Evolutionary conservation across 306 rosid species (phyloP).

Genomic region (Dicorynia guianensis): DNA sequence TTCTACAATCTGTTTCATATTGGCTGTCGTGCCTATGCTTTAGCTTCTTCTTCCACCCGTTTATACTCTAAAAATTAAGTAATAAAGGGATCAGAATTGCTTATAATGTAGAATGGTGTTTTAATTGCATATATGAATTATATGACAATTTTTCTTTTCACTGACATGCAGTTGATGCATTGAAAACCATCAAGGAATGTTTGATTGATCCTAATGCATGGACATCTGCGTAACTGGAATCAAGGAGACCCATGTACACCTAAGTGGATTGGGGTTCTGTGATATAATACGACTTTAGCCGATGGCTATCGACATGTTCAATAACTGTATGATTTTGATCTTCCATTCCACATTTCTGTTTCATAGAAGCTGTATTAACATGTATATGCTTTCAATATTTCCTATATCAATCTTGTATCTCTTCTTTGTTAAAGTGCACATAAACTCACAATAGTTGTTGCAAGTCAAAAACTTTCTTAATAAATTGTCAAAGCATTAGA

Average conservation of each 20-base stretch:
- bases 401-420: conserved; percentile 6
- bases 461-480: conserved; percentile 1
- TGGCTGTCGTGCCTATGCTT: too few relatives aligned
- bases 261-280: conserved; percentile 80
- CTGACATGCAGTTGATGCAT: conserved; percentile 73
- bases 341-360: conserved; percentile 27
- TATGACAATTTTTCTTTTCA: conserved; percentile 34
- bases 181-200: conserved; percentile 58
- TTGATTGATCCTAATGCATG: conserved; percentile 74
- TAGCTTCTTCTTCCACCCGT: too few relatives aligned
- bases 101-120: background rate
- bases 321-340: conserved; percentile 66
- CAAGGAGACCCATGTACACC: conserved; percentile 81
- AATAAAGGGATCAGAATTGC: background rate
- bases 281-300: conserved; percentile 55
- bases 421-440: conserved; percentile 9
- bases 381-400: conserved; percentile 14
- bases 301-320: conserved; percentile 82
- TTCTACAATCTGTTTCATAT: too few relatives aligned
- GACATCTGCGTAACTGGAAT: conserved; percentile 81
- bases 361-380: conserved; percentile 23
- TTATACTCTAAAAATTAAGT: background rate
- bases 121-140: conserved; percentile 33
- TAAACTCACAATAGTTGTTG: conserved; percentile 1
- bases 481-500: background rate